Percentiles rank a stretch among this genome's conserved stretches.
Evolutionary conservation across 148 eudicot species (phyloP).

Genomic region (Chenopodium quinoa): DNA sequence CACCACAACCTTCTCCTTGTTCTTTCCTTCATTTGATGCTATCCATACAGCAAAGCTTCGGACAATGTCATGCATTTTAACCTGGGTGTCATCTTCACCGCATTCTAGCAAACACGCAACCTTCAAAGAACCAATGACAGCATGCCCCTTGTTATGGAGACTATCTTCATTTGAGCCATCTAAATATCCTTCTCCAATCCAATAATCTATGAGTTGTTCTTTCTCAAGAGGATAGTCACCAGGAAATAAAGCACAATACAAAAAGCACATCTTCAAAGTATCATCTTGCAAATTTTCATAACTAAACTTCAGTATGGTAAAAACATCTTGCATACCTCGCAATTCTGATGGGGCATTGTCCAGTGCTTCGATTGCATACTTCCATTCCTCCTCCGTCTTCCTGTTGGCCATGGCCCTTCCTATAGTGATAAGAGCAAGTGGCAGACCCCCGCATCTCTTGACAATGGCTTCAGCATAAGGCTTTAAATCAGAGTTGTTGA

Average conservation of each 20-base stretch:
- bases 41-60: slow-evolving; percentile 41
- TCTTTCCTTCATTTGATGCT: slow-evolving; percentile 16
- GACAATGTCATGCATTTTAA: slow-evolving; percentile 49
- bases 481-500: slow-evolving; percentile 17
- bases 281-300: slow-evolving; percentile 36
- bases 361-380: slow-evolving; percentile 33
- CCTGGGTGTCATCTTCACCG: slow-evolving; percentile 29
- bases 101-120: slow-evolving; percentile 32
- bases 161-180: slow-evolving; percentile 19
- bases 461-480: slow-evolving; percentile 31
- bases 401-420: slow-evolving; percentile 52
- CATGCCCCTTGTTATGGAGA: slow-evolving; percentile 33
- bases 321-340: slow-evolving; percentile 42
- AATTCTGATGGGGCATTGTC: slow-evolving; percentile 38
- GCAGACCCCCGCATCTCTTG: slow-evolving; percentile 44
- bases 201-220: slow-evolving; percentile 40
- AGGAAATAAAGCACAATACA: slow-evolving; percentile 45
- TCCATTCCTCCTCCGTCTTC: slow-evolving; percentile 42
- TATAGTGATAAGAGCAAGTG: slow-evolving; percentile 45
- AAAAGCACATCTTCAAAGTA: slow-evolving; percentile 31
- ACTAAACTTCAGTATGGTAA: slow-evolving; percentile 32
- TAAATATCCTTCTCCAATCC: slow-evolving; percentile 46
- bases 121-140: slow-evolving; percentile 36
- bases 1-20: slow-evolving; percentile 11
- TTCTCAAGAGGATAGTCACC: slow-evolving; percentile 42